Evolutionary conservation across 139 green algal species (phyloP), one percentile per base, ranked within the genome.

Genomic region (Choricystis sp.): DNA sequence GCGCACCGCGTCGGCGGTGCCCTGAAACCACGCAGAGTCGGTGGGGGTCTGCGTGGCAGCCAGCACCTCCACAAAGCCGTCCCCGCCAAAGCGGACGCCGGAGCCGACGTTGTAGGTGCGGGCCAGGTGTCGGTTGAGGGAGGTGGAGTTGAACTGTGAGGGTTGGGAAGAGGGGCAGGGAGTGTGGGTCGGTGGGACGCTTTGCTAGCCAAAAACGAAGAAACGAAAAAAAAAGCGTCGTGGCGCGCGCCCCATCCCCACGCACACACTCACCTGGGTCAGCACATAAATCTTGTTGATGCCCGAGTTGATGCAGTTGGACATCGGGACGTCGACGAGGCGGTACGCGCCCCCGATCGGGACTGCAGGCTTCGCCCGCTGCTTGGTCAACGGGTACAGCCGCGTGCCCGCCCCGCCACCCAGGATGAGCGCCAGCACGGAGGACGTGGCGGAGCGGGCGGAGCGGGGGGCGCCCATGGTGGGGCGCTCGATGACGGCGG

Each of bases 211-310:
- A n/a, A n/a, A n/a, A n/a, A n/a, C n/a, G n/a, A n/a, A n/a, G n/a
- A n/a, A n/a, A n/a, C n/a, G n/a, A n/a, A n/a, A n/a, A n/a, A n/a
- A n/a, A n/a, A n/a, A n/a, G n/a, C n/a, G n/a, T n/a, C n/a, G n/a
- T n/a, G n/a, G n/a, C n/a, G n/a, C n/a, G n/a, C n/a, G n/a, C n/a
- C n/a, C n/a, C n/a, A n/a, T n/a, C n/a, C n/a, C n/a, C n/a, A n/a
- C n/a, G n/a, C n/a, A n/a, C n/a, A n/a, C n/a, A n/a, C n/a, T n/a
- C n/a, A n/a, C n/a, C n/a, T n/a, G n/a, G 3, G 90, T 97, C 24
- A 98, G 73, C 71, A 98, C 93, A 84, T 97, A 98, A 68, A 99
- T 92, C 76, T 98, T 98, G 73, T 62, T 87, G 76, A 99, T 94
- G 66, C 92, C 92, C 66, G 72, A 85, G 86, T 98, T 98, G 81